Evolutionary conservation across 139 green algal species (phyloP).

Genomic region (Diplosphaera chodatii): DNA sequence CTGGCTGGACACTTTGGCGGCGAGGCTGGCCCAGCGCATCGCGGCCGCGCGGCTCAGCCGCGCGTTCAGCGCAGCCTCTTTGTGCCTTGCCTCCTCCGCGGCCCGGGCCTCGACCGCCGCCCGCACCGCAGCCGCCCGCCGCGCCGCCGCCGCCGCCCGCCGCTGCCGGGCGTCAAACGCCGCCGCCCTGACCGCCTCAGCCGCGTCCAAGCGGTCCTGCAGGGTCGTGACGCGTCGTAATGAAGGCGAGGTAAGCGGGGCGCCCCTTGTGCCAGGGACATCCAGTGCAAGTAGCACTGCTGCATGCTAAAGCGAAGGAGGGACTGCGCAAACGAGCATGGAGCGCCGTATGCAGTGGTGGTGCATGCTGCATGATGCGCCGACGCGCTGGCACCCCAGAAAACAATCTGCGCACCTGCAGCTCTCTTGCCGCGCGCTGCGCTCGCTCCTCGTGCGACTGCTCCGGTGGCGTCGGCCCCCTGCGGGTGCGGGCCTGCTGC

Average conservation of each 20-base stretch:
- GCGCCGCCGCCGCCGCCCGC: no score
- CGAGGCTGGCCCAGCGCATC: neutral
- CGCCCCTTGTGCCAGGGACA: no score
- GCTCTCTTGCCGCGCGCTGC: neutral
- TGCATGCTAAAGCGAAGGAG: no score
- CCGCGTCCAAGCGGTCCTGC: neutral
- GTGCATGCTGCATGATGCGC: no score
- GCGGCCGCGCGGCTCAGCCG: neutral
- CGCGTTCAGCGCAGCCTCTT: neutral
- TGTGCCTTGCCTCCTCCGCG: neutral
- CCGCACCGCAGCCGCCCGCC: neutral
- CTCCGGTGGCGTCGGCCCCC: no score
- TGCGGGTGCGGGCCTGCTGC: neutral
- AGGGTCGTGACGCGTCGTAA: no score
- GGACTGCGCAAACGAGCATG: no score
- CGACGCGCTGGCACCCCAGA: no score
- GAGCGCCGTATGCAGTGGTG: no score
- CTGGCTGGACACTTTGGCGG: neutral
- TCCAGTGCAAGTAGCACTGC: no score
- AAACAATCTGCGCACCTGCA: neutral
- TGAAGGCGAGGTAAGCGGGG: no score
- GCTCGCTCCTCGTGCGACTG: neutral
- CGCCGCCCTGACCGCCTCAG: neutral
- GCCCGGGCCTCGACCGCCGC: neutral
- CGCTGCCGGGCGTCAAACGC: neutral